phyloP scores from a whole-genome alignment of 257 asterid genomes.

The Nicotiana paniculata region DNA sequence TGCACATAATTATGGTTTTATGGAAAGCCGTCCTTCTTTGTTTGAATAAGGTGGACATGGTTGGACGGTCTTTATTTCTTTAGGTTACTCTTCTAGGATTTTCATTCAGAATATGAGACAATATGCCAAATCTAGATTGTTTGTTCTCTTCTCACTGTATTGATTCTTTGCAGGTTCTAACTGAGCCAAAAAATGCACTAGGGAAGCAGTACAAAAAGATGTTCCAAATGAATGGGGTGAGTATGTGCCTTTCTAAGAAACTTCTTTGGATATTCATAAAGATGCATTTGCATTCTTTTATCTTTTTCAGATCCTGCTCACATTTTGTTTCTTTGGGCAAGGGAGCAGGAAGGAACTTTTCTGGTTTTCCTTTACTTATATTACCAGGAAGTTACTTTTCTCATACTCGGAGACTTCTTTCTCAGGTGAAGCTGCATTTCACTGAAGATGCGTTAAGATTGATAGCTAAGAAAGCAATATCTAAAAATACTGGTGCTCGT shows the following conservation, averaged over 20 bases:
- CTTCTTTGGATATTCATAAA: neutral
- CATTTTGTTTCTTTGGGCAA: neutral
- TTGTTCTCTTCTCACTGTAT: neutral
- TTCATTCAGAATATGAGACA: neutral
- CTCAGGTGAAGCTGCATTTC: slow-evolving; percentile 85
- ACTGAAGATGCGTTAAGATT: slow-evolving; percentile 80
- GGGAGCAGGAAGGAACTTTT: neutral
- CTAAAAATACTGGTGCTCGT: slow-evolving; percentile 95
- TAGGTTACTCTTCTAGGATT: neutral
- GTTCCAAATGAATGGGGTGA: slow-evolving; percentile 95
- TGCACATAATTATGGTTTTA: neutral
- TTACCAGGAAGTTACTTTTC: neutral
- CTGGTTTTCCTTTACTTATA: neutral
- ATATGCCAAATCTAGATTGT: neutral
- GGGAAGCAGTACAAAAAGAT: slow-evolving; percentile 95
- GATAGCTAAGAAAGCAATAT: slow-evolving; percentile 78
- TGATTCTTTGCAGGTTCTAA: slow-evolving; percentile 55
- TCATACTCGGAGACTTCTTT: slow-evolving; percentile 13
- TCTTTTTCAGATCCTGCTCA: neutral
- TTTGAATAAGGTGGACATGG: neutral
- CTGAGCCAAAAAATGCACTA: slow-evolving; percentile 92
- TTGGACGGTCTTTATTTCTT: neutral
- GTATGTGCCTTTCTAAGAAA: slow-evolving; percentile 11
- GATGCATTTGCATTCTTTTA: neutral
- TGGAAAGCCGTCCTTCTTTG: neutral